Evolutionary conservation across 2,329 filamentous ascomycete species (phyloP).

Genomic region (Pseudocercospora fuligena): DNA sequence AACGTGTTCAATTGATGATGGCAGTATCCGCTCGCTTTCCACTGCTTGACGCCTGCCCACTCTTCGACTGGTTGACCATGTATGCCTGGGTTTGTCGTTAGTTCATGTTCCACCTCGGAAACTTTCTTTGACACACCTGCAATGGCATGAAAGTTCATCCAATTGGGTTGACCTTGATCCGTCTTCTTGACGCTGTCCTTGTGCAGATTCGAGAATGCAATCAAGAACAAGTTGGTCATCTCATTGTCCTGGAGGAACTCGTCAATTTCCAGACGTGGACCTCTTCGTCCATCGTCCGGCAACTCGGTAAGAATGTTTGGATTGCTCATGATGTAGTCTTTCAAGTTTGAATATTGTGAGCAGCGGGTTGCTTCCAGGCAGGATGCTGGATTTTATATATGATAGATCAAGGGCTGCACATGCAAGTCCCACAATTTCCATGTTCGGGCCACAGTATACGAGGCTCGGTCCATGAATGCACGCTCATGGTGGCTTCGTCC

Average conservation of each 20-base stretch:
- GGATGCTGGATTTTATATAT: background rate
- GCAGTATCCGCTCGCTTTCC: conserved; percentile 1
- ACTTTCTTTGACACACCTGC: background rate
- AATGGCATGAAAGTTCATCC: background rate
- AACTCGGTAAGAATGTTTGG: background rate
- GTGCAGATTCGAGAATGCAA: background rate
- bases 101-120: background rate
- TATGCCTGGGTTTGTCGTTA: background rate
- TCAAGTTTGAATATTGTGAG: background rate
- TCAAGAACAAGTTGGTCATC: background rate
- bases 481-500: background rate
- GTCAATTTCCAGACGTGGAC: conserved; percentile 1
- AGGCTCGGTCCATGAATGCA: background rate
- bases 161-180: background rate
- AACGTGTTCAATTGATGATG: background rate
- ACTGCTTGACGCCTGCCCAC: background rate
- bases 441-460: background rate
- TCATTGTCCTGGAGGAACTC: background rate
- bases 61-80: background rate
- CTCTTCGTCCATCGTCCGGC: background rate
- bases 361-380: background rate
- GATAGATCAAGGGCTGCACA: background rate
- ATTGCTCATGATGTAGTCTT: background rate
- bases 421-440: background rate
- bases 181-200: background rate